Evolutionary conservation across 768 basidiomycete species (phyloP).

Genomic region (Boletus bicolor): DNA sequence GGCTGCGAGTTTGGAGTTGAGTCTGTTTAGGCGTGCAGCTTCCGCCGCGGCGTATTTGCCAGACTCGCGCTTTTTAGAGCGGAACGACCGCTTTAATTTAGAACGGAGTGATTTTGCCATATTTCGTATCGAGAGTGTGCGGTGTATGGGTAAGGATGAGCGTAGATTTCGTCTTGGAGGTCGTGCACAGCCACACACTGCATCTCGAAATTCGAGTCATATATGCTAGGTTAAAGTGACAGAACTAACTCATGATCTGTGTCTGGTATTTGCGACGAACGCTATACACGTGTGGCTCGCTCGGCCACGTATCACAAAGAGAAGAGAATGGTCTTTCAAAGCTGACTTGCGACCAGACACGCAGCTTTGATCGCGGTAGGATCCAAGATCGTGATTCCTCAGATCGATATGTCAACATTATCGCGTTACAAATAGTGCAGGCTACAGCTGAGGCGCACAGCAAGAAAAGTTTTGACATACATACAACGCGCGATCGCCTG

Average conservation of each 20-base stretch:
- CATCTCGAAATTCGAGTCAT: neutral
- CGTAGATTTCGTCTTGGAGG: neutral
- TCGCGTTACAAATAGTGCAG: slow-evolving; percentile 2
- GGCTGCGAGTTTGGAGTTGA: slow-evolving; percentile 63
- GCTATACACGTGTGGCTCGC: neutral
- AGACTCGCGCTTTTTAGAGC: slow-evolving; percentile 69
- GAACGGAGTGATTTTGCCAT: slow-evolving; percentile 84
- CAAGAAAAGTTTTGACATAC: slow-evolving; percentile 2
- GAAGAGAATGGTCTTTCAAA: neutral
- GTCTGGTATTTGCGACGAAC: neutral
- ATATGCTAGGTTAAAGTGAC: neutral
- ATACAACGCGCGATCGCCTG: neutral
- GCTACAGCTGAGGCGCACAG: slow-evolving; percentile 7
- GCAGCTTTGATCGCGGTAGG: neutral
- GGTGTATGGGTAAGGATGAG: neutral
- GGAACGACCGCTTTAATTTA: slow-evolving; percentile 76
- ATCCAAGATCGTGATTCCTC: slow-evolving; percentile 1
- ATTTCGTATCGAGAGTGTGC: neutral
- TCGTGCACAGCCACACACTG: slow-evolving; percentile 7
- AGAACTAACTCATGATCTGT: neutral
- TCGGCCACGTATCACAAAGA: neutral
- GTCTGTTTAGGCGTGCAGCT: slow-evolving; percentile 71
- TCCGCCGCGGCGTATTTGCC: slow-evolving; percentile 76
- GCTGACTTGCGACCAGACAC: neutral
- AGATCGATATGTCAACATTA: slow-evolving; percentile 6